phyloP scores from a whole-genome alignment of 371 early-diverging fungal genomes.

The Rozella allomycis region DNA sequence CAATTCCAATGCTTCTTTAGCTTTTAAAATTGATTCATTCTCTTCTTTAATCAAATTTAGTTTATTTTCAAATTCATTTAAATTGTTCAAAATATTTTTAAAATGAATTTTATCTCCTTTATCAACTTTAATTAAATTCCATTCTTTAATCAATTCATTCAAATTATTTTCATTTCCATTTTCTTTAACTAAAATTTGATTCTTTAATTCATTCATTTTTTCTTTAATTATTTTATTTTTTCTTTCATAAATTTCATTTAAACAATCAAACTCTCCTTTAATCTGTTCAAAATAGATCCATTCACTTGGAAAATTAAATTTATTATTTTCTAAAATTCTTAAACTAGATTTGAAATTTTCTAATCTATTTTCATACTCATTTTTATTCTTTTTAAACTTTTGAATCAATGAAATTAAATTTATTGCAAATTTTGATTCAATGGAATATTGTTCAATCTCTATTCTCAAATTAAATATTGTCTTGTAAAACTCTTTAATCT shows the following conservation, averaged over 20 bases:
- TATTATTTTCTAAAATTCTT: constrained; percentile 74
- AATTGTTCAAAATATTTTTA: constrained; percentile 53
- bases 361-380: constrained; percentile 58
- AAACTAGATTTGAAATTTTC: constrained; percentile 74
- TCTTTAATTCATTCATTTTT: constrained; percentile 39
- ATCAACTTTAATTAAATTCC: constrained; percentile 84
- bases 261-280: constrained; percentile 91
- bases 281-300: constrained; percentile 90
- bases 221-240: constrained; percentile 83
- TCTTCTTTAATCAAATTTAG: constrained; percentile 63
- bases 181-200: constrained; percentile 60
- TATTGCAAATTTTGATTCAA: too few species aligned
- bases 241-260: constrained; percentile 70
- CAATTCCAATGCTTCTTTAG: constrained; percentile 80
- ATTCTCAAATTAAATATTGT: constrained; percentile 51
- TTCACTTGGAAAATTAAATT: constrained; percentile 76
- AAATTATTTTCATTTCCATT: constrained; percentile 62
- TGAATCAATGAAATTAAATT: constrained; percentile 87
- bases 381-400: constrained; percentile 66
- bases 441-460: constrained; percentile 66
- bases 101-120: constrained; percentile 82
- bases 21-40: constrained; percentile 65
- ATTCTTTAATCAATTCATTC: constrained; percentile 58
- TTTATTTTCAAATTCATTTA: constrained; percentile 66
- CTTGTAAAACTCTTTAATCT: constrained; percentile 64